Evolutionary conservation across 2,329 filamentous ascomycete genomes (phyloP).

Genomic region (Apiospora saccharicola): DNA sequence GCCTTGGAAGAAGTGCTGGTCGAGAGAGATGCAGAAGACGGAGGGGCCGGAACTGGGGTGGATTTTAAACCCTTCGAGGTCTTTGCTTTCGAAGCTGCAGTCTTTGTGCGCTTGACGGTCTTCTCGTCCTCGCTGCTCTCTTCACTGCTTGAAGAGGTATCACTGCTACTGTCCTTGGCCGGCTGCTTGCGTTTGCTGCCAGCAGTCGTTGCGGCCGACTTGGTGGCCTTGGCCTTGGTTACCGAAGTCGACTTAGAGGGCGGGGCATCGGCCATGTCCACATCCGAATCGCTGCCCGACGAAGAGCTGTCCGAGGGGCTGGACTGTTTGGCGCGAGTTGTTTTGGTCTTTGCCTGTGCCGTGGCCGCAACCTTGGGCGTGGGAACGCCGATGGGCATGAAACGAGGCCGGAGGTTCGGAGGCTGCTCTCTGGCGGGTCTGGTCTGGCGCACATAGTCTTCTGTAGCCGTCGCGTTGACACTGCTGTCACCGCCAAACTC

Average conservation of each 20-base stretch:
- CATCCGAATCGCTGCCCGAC: conserved; percentile 54
- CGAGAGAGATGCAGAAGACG: not conserved
- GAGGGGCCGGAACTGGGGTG: conserved; percentile 1
- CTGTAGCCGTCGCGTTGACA: conserved; percentile 48
- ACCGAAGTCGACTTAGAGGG: conserved; percentile 32
- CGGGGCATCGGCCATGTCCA: conserved; percentile 54
- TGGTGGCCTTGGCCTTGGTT: conserved; percentile 37
- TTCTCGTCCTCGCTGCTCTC: conserved; percentile 35
- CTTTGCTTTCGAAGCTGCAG: conserved; percentile 1
- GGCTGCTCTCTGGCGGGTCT: conserved; percentile 70
- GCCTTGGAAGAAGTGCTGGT: conserved; percentile 8
- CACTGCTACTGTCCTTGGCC: conserved; percentile 35
- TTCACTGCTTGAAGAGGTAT: conserved; percentile 29
- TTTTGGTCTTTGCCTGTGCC: conserved; percentile 21
- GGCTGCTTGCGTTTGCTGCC: conserved; percentile 49
- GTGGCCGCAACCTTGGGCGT: conserved; percentile 32
- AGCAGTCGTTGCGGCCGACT: conserved; percentile 27
- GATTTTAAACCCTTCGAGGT: not conserved
- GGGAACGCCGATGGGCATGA: conserved; percentile 68
- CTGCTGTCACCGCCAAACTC: conserved; percentile 56
- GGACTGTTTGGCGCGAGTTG: conserved; percentile 26
- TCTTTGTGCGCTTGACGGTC: conserved; percentile 46
- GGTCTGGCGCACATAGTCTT: conserved; percentile 52
- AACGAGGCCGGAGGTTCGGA: conserved; percentile 71
- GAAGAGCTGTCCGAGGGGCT: conserved; percentile 43